These are phyloP conservation scores for Linderniella brevidens DNA, from an alignment of 257 asterid genomes.

Conservation along the genomic window DNA sequence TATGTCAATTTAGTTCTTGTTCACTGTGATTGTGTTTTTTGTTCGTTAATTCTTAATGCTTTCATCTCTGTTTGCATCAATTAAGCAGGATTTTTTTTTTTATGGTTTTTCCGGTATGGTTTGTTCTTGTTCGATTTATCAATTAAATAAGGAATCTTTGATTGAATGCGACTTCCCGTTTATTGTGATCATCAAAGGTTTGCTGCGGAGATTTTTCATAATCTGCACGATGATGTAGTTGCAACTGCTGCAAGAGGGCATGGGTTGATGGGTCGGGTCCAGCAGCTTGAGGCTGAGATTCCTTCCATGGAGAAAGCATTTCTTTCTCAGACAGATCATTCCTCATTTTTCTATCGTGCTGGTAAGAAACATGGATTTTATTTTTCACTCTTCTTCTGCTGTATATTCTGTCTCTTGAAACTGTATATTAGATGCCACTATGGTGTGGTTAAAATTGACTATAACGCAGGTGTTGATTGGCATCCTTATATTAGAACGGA, in stretches of 20 bases:
- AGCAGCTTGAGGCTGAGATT: conserved; percentile 77
- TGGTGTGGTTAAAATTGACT: no score
- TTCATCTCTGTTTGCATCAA: no score
- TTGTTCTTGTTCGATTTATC: not conserved
- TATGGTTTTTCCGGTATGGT: not conserved
- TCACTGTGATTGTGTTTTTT: no score
- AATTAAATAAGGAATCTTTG: not conserved
- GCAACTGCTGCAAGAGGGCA: conserved; percentile 91
- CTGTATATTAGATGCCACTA: no score
- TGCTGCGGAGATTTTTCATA: conserved; percentile 89
- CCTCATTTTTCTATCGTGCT: conserved; percentile 53
- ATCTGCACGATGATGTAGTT: conserved; percentile 83
- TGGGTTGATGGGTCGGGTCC: conserved; percentile 57
- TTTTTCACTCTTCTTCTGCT: no score
- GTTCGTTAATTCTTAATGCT: no score
- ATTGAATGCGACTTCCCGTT: conserved; percentile 6
- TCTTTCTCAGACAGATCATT: conserved; percentile 77
- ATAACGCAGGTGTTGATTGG: conserved; percentile 59
- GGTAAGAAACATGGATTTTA: conserved; percentile 23
- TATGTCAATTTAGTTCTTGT: no score
- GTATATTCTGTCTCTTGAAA: no score
- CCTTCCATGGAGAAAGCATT: conserved; percentile 71
- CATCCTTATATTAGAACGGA: conserved; percentile 47
- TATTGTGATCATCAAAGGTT: conserved; percentile 52
- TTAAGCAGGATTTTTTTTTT: no score